A percentile compares a stretch with the other conserved stretches of the same genome.
Evolutionary conservation across 495 filamentous ascomycete species (phyloP).

Genomic region (Aspergillus incahuasiensis): DNA sequence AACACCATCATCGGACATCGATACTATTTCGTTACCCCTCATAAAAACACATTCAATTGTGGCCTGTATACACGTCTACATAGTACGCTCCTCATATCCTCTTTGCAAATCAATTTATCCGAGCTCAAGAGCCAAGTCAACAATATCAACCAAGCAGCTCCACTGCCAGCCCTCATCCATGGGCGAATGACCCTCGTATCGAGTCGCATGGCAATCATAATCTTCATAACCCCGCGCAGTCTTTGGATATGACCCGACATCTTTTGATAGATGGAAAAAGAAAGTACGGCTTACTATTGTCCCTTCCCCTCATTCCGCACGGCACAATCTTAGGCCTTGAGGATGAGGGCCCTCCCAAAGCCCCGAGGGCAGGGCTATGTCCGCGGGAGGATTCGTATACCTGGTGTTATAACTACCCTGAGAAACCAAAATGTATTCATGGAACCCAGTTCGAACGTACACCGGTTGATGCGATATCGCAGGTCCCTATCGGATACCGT

Average conservation of each 20-base stretch:
- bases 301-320: conserved; percentile 8
- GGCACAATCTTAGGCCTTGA: neutral
- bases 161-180: conserved; percentile 11
- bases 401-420: conserved; percentile 9
- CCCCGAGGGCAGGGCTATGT: neutral
- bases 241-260: neutral
- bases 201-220: conserved; percentile 1
- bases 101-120: conserved; percentile 9
- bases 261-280: neutral
- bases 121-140: conserved; percentile 8
- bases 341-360: neutral
- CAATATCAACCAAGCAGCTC: conserved; percentile 5
- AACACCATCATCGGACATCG: neutral
- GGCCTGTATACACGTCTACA: neutral
- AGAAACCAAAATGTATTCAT: conserved; percentile 9
- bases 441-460: conserved; percentile 4
- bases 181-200: conserved; percentile 10
- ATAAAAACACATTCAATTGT: neutral
- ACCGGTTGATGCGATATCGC: neutral
- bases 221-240: conserved; percentile 11
- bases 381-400: conserved; percentile 4
- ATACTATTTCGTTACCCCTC: neutral
- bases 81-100: neutral
- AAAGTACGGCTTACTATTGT: neutral
- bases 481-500: neutral